Conservation (phyloP, 2,329 filamentous ascomycete species). For the Daldinia sp. region DNA sequence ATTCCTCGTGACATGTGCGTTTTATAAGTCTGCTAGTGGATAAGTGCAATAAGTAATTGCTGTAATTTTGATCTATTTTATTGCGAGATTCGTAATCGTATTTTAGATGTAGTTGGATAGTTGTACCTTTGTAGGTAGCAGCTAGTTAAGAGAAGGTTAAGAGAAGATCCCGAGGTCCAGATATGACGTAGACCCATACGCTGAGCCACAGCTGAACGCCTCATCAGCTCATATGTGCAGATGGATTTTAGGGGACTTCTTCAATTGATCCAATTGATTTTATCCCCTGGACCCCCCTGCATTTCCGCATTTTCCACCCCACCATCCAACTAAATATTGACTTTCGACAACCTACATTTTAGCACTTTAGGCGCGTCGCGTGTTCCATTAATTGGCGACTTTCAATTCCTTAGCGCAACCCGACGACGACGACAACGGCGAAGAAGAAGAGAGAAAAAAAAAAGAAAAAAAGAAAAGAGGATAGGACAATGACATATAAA, state of each 20-base stretch:
- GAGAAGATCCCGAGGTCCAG: not conserved
- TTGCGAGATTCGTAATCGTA: slow-evolving; percentile 17
- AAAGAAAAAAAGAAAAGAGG: not conserved
- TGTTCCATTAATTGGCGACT: slow-evolving; percentile 8
- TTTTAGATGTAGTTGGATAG: not conserved
- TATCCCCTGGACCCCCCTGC: not conserved
- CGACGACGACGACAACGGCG: not conserved
- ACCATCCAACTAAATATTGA: slow-evolving; percentile 46
- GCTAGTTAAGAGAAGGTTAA: not conserved
- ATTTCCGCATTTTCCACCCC: slow-evolving; percentile 32
- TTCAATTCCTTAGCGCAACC: not conserved
- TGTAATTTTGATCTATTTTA: not conserved
- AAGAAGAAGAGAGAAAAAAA: slow-evolving; percentile 10
- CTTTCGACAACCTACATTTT: slow-evolving; percentile 25
- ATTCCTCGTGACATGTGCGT: not conserved
- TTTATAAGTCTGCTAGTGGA: not conserved
- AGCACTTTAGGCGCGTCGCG: slow-evolving; percentile 29
- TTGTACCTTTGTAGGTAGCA: not conserved
- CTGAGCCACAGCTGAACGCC: slow-evolving; percentile 27
- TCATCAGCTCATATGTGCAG: no score
- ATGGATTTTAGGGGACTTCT: not conserved
- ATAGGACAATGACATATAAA: slow-evolving; percentile 36
- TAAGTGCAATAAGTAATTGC: not conserved
- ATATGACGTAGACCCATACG: slow-evolving; percentile 22
- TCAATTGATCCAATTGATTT: not conserved